These are phyloP conservation scores for Cutaneotrichosporon sp. DNA, from an alignment of 1,284 basidiomycete species.

Conservation along the genomic window DNA sequence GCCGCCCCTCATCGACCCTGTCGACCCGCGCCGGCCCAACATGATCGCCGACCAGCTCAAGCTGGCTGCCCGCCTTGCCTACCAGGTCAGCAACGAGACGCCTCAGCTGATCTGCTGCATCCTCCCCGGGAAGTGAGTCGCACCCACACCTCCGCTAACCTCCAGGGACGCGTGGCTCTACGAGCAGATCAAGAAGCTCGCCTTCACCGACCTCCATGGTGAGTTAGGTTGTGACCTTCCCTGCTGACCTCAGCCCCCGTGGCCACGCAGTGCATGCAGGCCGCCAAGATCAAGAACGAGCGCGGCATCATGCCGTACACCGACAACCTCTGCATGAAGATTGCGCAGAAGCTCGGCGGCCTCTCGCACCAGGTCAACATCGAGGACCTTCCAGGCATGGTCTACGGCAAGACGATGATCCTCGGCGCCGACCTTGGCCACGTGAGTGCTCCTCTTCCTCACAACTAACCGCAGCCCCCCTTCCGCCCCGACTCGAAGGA, in stretches of 20 bases:
- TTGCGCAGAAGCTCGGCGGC: conserved; percentile 55
- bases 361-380: conserved; percentile 48
- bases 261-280: conserved; percentile 51
- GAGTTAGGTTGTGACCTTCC: no score
- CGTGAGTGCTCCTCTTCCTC: conserved; percentile 26
- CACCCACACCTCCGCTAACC: background rate
- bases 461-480: conserved; percentile 30
- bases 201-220: conserved; percentile 45
- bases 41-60: conserved; percentile 25
- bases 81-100: conserved; percentile 30
- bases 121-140: conserved; percentile 44
- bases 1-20: conserved; percentile 36
- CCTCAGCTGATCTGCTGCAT: conserved; percentile 52
- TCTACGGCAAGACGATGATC: conserved; percentile 40
- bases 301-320: conserved; percentile 52
- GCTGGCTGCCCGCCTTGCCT: conserved; percentile 42
- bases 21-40: conserved; percentile 30
- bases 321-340: conserved; percentile 51
- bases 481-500: conserved; percentile 32
- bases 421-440: conserved; percentile 46
- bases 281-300: conserved; percentile 46
- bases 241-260: conserved; percentile 37
- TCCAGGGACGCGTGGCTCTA: conserved; percentile 50
- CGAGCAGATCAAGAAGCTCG: conserved; percentile 54
- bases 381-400: conserved; percentile 46